Evolutionary conservation across 2,329 filamentous ascomycete species (phyloP), one percentile per base, ranked within the genome.

Genomic region (Alternaria incomplexa): DNA sequence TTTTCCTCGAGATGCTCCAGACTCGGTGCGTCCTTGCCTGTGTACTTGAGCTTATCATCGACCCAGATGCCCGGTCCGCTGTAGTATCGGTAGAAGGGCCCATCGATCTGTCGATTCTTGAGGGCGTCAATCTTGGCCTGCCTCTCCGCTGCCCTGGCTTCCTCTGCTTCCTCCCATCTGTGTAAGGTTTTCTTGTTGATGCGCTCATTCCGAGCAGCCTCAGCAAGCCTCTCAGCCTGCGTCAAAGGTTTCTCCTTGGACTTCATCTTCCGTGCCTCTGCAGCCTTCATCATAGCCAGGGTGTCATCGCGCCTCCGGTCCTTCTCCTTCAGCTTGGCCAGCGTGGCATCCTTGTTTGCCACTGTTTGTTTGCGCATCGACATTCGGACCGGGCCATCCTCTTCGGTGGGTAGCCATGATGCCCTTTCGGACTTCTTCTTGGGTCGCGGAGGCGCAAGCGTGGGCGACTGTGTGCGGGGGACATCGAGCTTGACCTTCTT

Each of bases 81-180:
- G 91, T 94, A 97, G 79, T 92, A 95, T 3, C 92, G 93, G 45
- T 97, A 90, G 11, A 97, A 93, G 0, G 96, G 93, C 0, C 96
- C 96, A 57, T 95, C 90, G 9, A 98, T 86, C 54, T 91, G 93
- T 52, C 94, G 89, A 77, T 93, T 93, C 73, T 97, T 92, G 70
- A 98, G 84, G 13, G 95, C 96, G 43, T 95, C 93, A 51, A 98
- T 84, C 81, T 91, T 95, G 44, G 90, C 91, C 67, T 89, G 87
- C 64, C 95, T 87, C 75, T 97, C 92, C 72, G 95, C 93, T 69
- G 94, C 91, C 62, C 95, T 89, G 77, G 91, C 89, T 81, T 93
- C 93, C 81, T 99, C 96, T 7, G 93, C 92, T 79, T 93, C 91
- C 79, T 98, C 94, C 94, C 95, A 98, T 59, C 93, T 87, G 75